A percentile compares a stretch with the other conserved stretches of the same genome.
These are phyloP conservation scores for Fusarium poae DNA, from an alignment of 2,329 filamentous ascomycete species.

Conservation along the genomic window DNA sequence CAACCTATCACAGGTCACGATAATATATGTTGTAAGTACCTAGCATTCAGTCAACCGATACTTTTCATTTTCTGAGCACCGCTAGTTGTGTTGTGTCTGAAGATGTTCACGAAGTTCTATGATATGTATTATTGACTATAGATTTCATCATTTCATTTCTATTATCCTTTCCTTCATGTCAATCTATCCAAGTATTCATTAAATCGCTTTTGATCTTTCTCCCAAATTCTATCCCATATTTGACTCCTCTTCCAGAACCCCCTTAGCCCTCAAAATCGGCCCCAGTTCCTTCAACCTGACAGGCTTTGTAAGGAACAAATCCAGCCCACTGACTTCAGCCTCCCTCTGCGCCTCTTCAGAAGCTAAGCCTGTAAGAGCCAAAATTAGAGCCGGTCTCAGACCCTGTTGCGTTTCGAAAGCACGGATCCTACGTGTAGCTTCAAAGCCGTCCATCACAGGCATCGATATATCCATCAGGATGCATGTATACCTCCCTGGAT, in stretches of 20 bases:
- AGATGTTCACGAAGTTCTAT: neutral
- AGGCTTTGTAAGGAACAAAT: constrained; percentile 68
- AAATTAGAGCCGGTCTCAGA: constrained; percentile 59
- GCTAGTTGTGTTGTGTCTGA: neutral
- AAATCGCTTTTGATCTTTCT: neutral
- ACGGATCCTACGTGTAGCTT: constrained; percentile 64
- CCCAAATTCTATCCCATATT: neutral
- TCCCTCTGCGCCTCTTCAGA: constrained; percentile 65
- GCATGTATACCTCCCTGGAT: constrained; percentile 46
- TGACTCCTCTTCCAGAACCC: constrained; percentile 34
- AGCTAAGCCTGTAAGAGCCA: constrained; percentile 66
- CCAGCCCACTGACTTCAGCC: constrained; percentile 65
- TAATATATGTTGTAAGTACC: too few species aligned
- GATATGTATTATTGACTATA: rapidly evolving
- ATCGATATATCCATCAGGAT: constrained; percentile 67
- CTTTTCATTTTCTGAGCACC: neutral
- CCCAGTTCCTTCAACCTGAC: constrained; percentile 59
- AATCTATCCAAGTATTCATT: neutral
- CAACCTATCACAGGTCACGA: neutral
- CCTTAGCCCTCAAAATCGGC: constrained; percentile 33
- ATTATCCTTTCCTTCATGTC: neutral
- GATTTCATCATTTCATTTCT: neutral
- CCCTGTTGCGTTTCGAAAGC: constrained; percentile 60
- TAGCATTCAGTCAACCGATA: too few species aligned
- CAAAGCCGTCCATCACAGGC: constrained; percentile 68